Base-by-base conservation (phyloP, 441 rosid species). In the Bruguiera hainesii region DNA sequence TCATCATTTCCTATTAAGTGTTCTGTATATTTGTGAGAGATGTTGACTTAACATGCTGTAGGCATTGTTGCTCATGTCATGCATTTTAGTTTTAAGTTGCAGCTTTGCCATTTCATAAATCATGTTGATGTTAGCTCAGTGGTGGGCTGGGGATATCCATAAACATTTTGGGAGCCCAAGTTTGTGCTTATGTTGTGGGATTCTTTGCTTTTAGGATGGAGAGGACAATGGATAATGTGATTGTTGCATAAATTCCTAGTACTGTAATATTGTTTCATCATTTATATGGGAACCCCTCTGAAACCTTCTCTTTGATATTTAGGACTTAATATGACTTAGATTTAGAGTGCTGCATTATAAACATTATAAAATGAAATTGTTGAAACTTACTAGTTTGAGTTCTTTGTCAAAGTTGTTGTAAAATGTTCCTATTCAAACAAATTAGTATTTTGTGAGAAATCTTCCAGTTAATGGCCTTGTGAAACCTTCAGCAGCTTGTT, bases 1-100 rank as follows among this genome's bases (percentile, higher is more conserved):
- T 57, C 57, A 62, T 67, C 2, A 68, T 76, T 9, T 37, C 31
- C 31, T 21, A 46, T 58, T 59, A 49, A 67, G 61, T 52, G 57
- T 66, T 67, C n/a, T 62, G 37, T 48, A 26, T 33, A n/a, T 10
- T 56, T 19, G 18, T 10, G n/a, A 16, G 25, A 63, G 48, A 7
- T 10, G 53, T 52, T 37, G 48, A 13, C 5, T 37, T 11, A 42
- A 42, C 48, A 42, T 42, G 48, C 23, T 64, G 13, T 9, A 13
- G 20, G 46, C n/a, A 7, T 46, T 13, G 39, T 57, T 20, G 25
- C 26, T 50, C 55, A 31, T 63, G 23, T 21, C 48, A 35, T 31
- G 5, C 19, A 52, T 39, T 33, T 20, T 2, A 10, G 20, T 23
- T 35, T 37, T 11, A 49, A 58, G 50, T 61, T 63, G 48, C 23